Conservation (phyloP, 2,329 filamentous ascomycete genomes). For the Fusarium acutatum region DNA sequence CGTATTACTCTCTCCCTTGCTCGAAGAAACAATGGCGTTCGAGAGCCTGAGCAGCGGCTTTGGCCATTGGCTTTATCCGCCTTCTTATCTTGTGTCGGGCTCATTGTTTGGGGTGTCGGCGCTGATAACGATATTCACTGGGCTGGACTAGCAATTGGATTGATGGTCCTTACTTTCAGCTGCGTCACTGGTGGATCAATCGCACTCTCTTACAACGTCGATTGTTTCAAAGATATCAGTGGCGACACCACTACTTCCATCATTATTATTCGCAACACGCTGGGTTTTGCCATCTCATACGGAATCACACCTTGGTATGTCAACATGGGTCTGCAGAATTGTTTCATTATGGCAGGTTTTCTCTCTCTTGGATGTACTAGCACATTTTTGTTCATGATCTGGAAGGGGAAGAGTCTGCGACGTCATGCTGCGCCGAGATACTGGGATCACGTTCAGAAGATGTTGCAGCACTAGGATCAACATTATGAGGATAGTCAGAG, state of each 20-base stretch:
- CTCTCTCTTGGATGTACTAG: not conserved
- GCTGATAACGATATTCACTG: not conserved
- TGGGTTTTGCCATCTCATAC: not conserved
- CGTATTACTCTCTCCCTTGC: not conserved
- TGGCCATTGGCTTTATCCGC: not conserved
- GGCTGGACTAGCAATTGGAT: not conserved
- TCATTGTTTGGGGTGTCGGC: not conserved
- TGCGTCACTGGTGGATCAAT: not conserved
- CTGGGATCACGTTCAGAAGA: not conserved
- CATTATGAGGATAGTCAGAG: too few species aligned
- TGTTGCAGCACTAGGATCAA: not conserved
- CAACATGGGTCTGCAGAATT: not conserved
- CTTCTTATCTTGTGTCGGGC: not conserved
- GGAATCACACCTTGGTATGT: not conserved
- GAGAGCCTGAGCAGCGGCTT: not conserved
- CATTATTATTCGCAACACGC: not conserved
- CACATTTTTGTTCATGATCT: not conserved
- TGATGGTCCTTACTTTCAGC: not conserved
- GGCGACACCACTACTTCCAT: not conserved
- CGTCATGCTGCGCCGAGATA: not conserved
- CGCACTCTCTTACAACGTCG: not conserved
- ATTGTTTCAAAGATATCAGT: not conserved
- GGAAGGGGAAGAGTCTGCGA: not conserved
- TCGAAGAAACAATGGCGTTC: not conserved
- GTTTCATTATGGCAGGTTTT: not conserved